Evolutionary conservation across 441 rosid genomes (phyloP).

Genomic region (Bocquillonia castaneifolia): DNA sequence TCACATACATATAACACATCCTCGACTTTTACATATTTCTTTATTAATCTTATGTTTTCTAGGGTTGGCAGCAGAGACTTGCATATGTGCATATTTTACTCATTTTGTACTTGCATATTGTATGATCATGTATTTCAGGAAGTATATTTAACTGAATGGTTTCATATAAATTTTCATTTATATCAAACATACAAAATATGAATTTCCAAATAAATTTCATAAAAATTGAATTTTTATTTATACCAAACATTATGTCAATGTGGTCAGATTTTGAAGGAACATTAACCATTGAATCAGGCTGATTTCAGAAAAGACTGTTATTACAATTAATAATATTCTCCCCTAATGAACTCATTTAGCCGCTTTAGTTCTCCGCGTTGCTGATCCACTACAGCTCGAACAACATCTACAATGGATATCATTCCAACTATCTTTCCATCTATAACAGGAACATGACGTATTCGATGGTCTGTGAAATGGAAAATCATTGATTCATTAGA

Average conservation of each 20-base stretch:
- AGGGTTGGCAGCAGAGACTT: neutral
- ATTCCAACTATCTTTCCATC: slow-evolving; percentile 78
- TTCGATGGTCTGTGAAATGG: slow-evolving; percentile 44
- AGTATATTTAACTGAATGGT: too few species aligned
- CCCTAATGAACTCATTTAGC: slow-evolving; percentile 66
- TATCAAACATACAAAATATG: too few species aligned
- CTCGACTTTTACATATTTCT: neutral
- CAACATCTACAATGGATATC: slow-evolving; percentile 75
- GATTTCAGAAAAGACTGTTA: neutral
- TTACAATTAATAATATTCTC: slow-evolving; percentile 48
- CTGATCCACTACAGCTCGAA: slow-evolving; percentile 71
- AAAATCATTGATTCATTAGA: neutral
- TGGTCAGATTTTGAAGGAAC: slow-evolving; percentile 1
- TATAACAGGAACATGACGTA: slow-evolving; percentile 77
- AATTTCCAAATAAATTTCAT: too few species aligned
- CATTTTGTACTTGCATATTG: neutral
- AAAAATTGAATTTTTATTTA: too few species aligned
- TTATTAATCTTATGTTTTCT: neutral
- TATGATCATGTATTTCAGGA: neutral
- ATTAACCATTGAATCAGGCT: neutral
- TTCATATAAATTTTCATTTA: too few species aligned
- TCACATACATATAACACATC: too few species aligned
- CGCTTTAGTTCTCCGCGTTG: slow-evolving; percentile 62
- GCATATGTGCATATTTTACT: neutral
- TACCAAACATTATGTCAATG: too few species aligned